Conservation (phyloP, 352 stramenopile species). For the Phytophthora hibernalis region DNA sequence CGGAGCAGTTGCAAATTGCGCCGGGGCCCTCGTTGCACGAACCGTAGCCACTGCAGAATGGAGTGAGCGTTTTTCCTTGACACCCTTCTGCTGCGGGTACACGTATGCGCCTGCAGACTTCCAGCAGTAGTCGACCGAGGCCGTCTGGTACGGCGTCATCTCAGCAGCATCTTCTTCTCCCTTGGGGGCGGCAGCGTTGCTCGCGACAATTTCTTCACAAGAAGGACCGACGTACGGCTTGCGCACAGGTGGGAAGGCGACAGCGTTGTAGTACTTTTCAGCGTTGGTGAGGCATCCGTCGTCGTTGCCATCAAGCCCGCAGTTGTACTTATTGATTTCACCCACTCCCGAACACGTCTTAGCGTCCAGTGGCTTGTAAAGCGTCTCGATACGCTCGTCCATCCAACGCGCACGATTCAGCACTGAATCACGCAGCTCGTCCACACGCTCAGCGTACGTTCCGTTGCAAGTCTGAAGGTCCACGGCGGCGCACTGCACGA, state of each 20-base stretch:
- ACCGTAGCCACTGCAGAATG: slow-evolving; percentile 75
- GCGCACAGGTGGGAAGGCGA: slow-evolving; percentile 62
- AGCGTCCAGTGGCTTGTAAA: slow-evolving; percentile 72
- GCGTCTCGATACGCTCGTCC: slow-evolving; percentile 67
- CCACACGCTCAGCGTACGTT: slow-evolving; percentile 63
- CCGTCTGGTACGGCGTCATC: slow-evolving; percentile 43
- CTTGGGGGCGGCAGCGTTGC: slow-evolving; percentile 15
- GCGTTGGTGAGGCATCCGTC: slow-evolving; percentile 62
- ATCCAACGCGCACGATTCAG: slow-evolving; percentile 71
- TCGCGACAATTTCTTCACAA: slow-evolving; percentile 39
- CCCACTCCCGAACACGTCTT: slow-evolving; percentile 69
- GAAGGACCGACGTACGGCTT: slow-evolving; percentile 53
- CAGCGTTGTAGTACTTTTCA: slow-evolving; percentile 65
- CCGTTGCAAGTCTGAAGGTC: slow-evolving; percentile 62
- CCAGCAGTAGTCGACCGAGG: slow-evolving; percentile 82
- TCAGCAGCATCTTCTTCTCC: slow-evolving; percentile 21
- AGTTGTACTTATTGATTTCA: slow-evolving; percentile 74
- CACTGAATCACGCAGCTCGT: slow-evolving; percentile 51
- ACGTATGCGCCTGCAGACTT: slow-evolving; percentile 60
- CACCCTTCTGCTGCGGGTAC: slow-evolving; percentile 66
- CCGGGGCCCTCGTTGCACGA: slow-evolving; percentile 59
- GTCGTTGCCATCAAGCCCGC: slow-evolving; percentile 64
- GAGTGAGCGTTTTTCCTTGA: slow-evolving; percentile 68
- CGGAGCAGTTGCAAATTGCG: slow-evolving; percentile 64
- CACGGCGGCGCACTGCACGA: slow-evolving; percentile 63